A percentile compares a stretch with the other conserved stretches of the same genome.
Conservation (phyloP, 164 flowering plant genomes). For the Santalum album region DNA sequence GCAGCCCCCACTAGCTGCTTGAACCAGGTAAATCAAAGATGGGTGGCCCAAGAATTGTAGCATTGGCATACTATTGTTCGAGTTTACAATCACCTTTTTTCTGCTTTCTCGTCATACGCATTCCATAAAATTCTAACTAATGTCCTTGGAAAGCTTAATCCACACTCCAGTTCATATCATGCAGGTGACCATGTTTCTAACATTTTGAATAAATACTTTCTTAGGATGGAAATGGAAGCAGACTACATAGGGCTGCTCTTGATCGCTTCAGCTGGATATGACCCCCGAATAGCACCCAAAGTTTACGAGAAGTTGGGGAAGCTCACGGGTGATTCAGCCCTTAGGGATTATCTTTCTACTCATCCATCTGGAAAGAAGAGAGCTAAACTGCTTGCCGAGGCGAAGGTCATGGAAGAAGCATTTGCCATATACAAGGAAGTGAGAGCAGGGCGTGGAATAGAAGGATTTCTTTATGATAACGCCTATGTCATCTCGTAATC, state of each 20-base stretch:
- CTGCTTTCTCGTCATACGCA: too few relatives aligned
- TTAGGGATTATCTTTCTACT: conserved; percentile 77
- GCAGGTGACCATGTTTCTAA: too few relatives aligned
- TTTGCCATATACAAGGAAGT: conserved; percentile 54
- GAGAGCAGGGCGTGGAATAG: conserved; percentile 49
- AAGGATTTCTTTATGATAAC: conserved; percentile 52
- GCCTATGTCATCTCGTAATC: background rate
- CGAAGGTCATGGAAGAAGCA: conserved; percentile 96
- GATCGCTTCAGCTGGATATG: conserved; percentile 87
- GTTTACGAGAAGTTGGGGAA: conserved; percentile 82
- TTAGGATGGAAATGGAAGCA: conserved; percentile 98
- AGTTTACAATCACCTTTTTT: too few relatives aligned
- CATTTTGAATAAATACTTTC: background rate
- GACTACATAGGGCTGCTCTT: conserved; percentile 86
- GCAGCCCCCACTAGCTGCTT: too few relatives aligned
- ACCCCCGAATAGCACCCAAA: conserved; percentile 79
- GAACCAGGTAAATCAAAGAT: too few relatives aligned
- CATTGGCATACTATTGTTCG: too few relatives aligned
- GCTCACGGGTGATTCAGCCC: conserved; percentile 48
- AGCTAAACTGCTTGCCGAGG: conserved; percentile 60
- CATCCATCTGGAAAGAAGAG: conserved; percentile 95
- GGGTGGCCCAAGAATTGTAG: too few relatives aligned
- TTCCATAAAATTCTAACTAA: too few relatives aligned
- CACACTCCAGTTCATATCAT: too few relatives aligned
- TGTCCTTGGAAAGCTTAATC: too few relatives aligned